A percentile compares a stretch with the other conserved stretches of the same genome.
Evolutionary conservation across 2,329 filamentous ascomycete genomes (phyloP).

Genomic region (Metarhizium guizhouense): DNA sequence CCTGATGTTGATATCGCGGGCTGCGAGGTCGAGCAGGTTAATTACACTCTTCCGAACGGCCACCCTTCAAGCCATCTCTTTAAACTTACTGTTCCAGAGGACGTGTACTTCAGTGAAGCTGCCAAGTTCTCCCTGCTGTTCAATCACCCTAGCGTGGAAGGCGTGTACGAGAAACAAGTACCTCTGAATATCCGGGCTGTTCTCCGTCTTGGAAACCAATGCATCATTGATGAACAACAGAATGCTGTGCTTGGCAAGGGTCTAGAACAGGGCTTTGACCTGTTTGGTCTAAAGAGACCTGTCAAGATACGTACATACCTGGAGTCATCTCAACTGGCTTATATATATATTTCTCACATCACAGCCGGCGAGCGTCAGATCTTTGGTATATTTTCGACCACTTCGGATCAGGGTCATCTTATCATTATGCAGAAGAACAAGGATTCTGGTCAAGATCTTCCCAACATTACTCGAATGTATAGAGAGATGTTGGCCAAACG

Average conservation of each 20-base stretch:
- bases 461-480: constrained; percentile 87
- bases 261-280: constrained; percentile 86
- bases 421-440: constrained; percentile 77
- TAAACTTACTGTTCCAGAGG: constrained; percentile 83
- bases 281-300: constrained; percentile 63
- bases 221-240: constrained; percentile 87
- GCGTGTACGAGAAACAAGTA: constrained; percentile 91
- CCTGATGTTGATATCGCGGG: constrained; percentile 81
- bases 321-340: constrained; percentile 63
- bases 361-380: constrained; percentile 84
- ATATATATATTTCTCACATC: constrained; percentile 90
- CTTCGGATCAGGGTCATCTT: constrained; percentile 70
- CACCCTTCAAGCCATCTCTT: constrained; percentile 91
- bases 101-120: constrained; percentile 74
- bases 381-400: constrained; percentile 86
- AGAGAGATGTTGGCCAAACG: constrained; percentile 61
- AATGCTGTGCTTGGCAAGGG: constrained; percentile 86
- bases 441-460: constrained; percentile 71
- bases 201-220: constrained; percentile 80
- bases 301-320: constrained; percentile 63
- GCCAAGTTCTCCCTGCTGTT: constrained; percentile 77
- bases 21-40: constrained; percentile 87
- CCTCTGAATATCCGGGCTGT: constrained; percentile 81
- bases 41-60: constrained; percentile 86
- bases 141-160: constrained; percentile 89